Percentiles rank a stretch among this genome's conserved stretches.
These are phyloP conservation scores for Leptographium wingfieldii DNA, from an alignment of 2,329 filamentous ascomycete species.

Conservation along the genomic window DNA sequence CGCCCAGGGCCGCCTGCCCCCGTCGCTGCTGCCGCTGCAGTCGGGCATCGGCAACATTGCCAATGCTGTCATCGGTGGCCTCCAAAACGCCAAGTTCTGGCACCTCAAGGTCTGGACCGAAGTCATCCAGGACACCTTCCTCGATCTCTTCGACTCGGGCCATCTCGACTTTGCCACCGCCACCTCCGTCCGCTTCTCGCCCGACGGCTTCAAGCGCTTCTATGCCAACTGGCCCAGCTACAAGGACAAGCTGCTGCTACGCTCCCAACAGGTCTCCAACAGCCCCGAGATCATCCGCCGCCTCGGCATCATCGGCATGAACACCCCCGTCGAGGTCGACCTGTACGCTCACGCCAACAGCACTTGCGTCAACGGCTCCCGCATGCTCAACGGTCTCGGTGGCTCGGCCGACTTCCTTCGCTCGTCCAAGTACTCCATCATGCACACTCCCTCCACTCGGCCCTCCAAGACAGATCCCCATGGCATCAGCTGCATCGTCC, in stretches of 20 bases:
- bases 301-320: conserved; percentile 84
- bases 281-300: conserved; percentile 81
- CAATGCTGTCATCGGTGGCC: conserved; percentile 78
- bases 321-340: conserved; percentile 87
- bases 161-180: conserved; percentile 83
- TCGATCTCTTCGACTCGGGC: conserved; percentile 82
- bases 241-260: conserved; percentile 68
- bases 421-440: conserved; percentile 67
- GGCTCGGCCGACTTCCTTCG: conserved; percentile 75
- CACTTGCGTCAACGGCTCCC: conserved; percentile 77
- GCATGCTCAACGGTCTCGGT: conserved; percentile 78
- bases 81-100: conserved; percentile 69
- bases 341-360: conserved; percentile 91
- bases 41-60: conserved; percentile 89
- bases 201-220: conserved; percentile 82
- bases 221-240: conserved; percentile 77
- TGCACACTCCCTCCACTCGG: conserved; percentile 78
- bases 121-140: conserved; percentile 84
- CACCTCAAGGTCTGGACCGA: conserved; percentile 91
- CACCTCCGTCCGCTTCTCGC: conserved; percentile 81
- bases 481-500: conserved; percentile 79
- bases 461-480: conserved; percentile 72
- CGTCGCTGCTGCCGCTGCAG: conserved; percentile 46
- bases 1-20: conserved; percentile 59
- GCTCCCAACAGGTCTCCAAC: conserved; percentile 81